phyloP scores from a whole-genome alignment of 352 stramenopile genomes.

The Pythium aristosporum region DNA sequence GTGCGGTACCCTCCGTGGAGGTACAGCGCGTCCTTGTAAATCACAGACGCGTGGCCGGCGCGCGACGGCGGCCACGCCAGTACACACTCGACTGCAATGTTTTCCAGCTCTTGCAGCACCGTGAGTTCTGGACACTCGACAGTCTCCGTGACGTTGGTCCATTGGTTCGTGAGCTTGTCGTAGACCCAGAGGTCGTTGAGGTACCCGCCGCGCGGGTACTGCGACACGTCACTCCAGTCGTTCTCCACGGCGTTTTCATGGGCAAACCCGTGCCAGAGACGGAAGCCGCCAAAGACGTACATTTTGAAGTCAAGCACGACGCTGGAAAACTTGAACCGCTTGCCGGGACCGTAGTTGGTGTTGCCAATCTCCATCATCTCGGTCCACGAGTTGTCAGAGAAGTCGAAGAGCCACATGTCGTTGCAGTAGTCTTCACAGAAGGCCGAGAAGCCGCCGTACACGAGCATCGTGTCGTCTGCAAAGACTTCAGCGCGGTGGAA shows the following conservation, averaged over 20 bases:
- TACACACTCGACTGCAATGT: slow-evolving; percentile 70
- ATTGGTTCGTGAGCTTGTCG: slow-evolving; percentile 57
- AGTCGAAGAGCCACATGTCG: slow-evolving; percentile 95
- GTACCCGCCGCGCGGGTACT: slow-evolving; percentile 91
- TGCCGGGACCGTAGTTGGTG: slow-evolving; percentile 60
- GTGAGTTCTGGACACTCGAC: slow-evolving; percentile 63
- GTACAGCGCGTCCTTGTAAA: slow-evolving; percentile 74
- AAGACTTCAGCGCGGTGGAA: slow-evolving; percentile 89
- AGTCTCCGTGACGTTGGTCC: slow-evolving; percentile 70
- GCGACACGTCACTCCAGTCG: slow-evolving; percentile 72
- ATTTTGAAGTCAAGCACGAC: slow-evolving; percentile 56
- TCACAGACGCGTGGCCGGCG: slow-evolving; percentile 81
- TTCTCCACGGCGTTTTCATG: slow-evolving; percentile 88
- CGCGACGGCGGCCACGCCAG: slow-evolving; percentile 87
- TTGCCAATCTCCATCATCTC: slow-evolving; percentile 81
- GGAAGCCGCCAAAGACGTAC: slow-evolving; percentile 91
- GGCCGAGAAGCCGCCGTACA: slow-evolving; percentile 93
- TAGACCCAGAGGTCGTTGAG: slow-evolving; percentile 94
- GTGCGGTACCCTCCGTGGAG: slow-evolving; percentile 94
- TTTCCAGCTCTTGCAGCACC: slow-evolving; percentile 54
- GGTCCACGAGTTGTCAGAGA: slow-evolving; percentile 88
- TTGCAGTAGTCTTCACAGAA: slow-evolving; percentile 96
- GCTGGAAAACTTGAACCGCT: slow-evolving; percentile 93
- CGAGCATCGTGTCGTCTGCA: slow-evolving; percentile 85
- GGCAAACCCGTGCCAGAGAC: slow-evolving; percentile 95